Evolutionary conservation across 2,329 filamentous ascomycete species (phyloP).

Genomic region (Parasarocladium wereldwijsianum): DNA sequence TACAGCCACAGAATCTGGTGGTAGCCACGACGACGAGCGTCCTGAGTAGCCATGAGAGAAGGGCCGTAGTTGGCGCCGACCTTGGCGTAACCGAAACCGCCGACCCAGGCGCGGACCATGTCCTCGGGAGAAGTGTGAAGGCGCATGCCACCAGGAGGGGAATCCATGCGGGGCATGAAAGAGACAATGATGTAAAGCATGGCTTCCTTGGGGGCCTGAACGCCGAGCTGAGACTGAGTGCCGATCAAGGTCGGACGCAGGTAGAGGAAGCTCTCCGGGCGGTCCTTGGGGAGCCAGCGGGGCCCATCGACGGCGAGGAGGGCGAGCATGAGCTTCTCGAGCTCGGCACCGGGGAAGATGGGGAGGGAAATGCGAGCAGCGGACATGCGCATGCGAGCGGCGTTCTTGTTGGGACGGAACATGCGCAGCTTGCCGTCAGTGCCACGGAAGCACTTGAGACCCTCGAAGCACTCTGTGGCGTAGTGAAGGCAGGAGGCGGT

Average conservation of each 20-base stretch:
- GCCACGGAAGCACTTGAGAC: constrained; percentile 68
- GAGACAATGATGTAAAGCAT: constrained; percentile 70
- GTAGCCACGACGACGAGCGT: constrained; percentile 60
- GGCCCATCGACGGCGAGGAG: constrained; percentile 59
- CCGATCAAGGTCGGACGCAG: constrained; percentile 79
- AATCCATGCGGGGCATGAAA: constrained; percentile 44
- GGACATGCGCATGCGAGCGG: constrained; percentile 46
- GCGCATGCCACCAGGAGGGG: constrained; percentile 44
- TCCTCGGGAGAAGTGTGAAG: constrained; percentile 69
- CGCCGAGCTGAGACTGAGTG: constrained; percentile 65
- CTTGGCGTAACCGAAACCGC: constrained; percentile 85
- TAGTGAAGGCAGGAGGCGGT: constrained; percentile 76
- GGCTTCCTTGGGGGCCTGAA: constrained; percentile 68
- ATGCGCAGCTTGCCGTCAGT: constrained; percentile 59
- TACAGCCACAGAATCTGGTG: constrained; percentile 94
- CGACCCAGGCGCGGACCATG: constrained; percentile 82
- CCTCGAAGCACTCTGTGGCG: constrained; percentile 84
- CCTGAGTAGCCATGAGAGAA: constrained; percentile 59
- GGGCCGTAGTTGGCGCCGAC: constrained; percentile 91
- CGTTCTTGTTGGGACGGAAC: constrained; percentile 65
- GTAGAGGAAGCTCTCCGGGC: constrained; percentile 63
- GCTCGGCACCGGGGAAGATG: constrained; percentile 52
- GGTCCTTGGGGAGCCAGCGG: constrained; percentile 63
- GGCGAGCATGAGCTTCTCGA: constrained; percentile 58
- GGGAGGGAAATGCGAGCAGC: constrained; percentile 58